phyloP scores from a whole-genome alignment of 2,329 filamentous ascomycete genomes.

The Alternaria sp. region DNA sequence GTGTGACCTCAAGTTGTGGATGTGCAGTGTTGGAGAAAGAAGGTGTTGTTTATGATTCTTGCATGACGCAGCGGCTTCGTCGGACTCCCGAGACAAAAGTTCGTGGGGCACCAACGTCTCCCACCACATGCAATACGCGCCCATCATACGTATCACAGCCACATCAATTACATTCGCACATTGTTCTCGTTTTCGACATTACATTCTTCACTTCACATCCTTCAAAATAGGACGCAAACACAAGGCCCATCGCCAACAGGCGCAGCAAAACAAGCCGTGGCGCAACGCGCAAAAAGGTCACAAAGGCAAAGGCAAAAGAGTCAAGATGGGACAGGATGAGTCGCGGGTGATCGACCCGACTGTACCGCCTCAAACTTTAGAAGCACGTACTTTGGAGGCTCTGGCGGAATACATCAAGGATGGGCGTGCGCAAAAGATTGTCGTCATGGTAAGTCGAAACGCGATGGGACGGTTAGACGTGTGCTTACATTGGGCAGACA shows the following conservation, averaged over 20 bases:
- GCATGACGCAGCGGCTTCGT: conserved; percentile 19
- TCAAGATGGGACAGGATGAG: conserved; percentile 86
- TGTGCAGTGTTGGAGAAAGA: not conserved
- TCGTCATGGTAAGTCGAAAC: conserved; percentile 72
- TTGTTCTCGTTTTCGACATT: not conserved
- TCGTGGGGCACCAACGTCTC: conserved; percentile 11
- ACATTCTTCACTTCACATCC: not conserved
- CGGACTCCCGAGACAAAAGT: conserved; percentile 19
- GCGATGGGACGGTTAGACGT: not conserved
- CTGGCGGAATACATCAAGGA: conserved; percentile 82
- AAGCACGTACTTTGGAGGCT: conserved; percentile 72
- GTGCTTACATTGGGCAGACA: conserved; percentile 57
- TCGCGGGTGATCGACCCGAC: conserved; percentile 75
- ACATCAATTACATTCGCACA: conserved; percentile 3
- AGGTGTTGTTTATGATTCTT: conserved; percentile 1
- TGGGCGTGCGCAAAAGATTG: conserved; percentile 72
- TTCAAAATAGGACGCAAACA: conserved; percentile 62
- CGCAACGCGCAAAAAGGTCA: conserved; percentile 41
- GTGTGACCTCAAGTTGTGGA: not conserved
- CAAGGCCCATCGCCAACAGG: conserved; percentile 54
- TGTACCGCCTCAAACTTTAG: conserved; percentile 70
- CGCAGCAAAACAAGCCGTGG: conserved; percentile 46
- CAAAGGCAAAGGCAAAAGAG: conserved; percentile 36
- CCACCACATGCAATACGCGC: conserved; percentile 10
- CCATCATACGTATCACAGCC: conserved; percentile 7